Evolutionary conservation across 176 grass and related monocot genomes (phyloP), one percentile per base, ranked within the genome.

Genomic region (Oryza rufipogon): DNA sequence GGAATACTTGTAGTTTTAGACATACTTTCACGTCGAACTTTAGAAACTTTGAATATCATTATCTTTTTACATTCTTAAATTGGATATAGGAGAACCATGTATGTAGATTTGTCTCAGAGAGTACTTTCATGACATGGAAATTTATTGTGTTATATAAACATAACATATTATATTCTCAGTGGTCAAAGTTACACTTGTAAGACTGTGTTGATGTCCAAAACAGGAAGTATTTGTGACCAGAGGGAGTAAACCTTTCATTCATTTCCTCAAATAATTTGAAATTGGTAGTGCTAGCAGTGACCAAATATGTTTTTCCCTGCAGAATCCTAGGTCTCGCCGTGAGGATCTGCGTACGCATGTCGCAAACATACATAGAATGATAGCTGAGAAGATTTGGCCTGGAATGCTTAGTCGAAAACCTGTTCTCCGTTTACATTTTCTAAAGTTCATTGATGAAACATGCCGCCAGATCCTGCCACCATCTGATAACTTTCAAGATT

Each of bases 341-440:
- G 96, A 98, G 77, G 96, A 98, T 85, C 76, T 95, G 65, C 93
- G 93, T n/a, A 93, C 90, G 70, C 96, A 98, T 47, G 90, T 94
- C 77, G 86, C 93, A 56, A 95, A 95, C 83, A 88, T 98, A 83
- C 84, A 94, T 64, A 91, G 96, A 28, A 98, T 91, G 90, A 95
- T 98, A 66, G 91, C 96, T 79, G 96, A 95, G 73, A 98, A 98
- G 84, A 82, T 98, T 72, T 98, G 96, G 93, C 96, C 93, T 16
- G 89, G 93, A 74, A 98, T 91, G 93, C 91, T 98, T 84, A 85
- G 39, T 72, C 89, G 88, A 71, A 98, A 93, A 68, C 88, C 87
- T 88, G 74, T 98, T 66, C 88, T 98, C 8, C 96, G 85, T 45
- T 32, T 90, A 81, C 96, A 94, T 83, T 95, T 93, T 85, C 48